Evolutionary conservation across 257 asterid species (phyloP).

Genomic region (Solanum pinnatisectum): DNA sequence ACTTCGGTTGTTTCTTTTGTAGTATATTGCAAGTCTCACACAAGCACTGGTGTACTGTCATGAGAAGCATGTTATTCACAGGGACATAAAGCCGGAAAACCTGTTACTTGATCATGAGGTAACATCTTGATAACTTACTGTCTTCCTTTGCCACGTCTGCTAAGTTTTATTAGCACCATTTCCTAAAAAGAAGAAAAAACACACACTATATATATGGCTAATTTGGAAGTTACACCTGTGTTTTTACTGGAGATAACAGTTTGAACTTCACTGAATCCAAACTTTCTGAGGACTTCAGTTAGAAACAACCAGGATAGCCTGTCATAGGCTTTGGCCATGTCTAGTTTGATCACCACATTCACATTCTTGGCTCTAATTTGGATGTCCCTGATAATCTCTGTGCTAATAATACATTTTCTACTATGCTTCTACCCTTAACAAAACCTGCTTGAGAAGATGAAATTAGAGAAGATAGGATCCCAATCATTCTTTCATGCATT

Average conservation of each 20-base stretch:
- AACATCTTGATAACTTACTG: neutral
- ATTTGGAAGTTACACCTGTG: neutral
- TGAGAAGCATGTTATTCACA: conserved; percentile 86
- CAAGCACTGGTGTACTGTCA: conserved; percentile 87
- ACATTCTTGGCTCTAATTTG: too few species aligned
- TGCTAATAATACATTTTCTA: too few species aligned
- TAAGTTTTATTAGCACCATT: neutral
- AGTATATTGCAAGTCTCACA: conserved; percentile 84
- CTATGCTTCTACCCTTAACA: too few species aligned
- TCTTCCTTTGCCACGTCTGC: neutral
- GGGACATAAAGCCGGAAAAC: conserved; percentile 98
- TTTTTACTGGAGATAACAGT: neutral
- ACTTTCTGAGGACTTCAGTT: too few species aligned
- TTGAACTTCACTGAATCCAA: neutral
- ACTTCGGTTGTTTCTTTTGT: neutral
- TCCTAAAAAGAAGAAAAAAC: neutral
- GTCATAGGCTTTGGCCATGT: too few species aligned
- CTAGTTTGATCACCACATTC: too few species aligned
- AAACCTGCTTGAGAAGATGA: too few species aligned
- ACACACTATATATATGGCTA: neutral
- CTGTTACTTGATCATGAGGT: conserved; percentile 96
- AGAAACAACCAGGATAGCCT: too few species aligned
- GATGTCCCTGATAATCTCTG: too few species aligned
- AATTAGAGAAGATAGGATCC: too few species aligned
- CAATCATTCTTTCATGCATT: too few species aligned